Conservation (phyloP, 768 basidiomycete species). For the Mycena chlorophos region DNA sequence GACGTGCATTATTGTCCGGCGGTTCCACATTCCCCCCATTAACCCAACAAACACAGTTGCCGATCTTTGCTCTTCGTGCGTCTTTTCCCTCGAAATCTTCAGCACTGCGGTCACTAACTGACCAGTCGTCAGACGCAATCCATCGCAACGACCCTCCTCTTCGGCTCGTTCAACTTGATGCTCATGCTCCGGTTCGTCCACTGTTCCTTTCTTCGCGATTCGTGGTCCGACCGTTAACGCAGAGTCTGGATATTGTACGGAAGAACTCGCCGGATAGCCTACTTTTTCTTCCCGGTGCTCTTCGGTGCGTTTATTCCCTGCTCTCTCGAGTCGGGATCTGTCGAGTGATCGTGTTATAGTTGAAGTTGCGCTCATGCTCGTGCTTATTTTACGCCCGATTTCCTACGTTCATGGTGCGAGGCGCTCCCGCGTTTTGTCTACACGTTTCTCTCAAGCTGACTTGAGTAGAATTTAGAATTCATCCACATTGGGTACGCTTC, state of each 20-base stretch:
- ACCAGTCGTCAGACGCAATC: neutral
- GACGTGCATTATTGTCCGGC: neutral
- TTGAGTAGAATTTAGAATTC: neutral
- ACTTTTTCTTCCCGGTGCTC: slow-evolving; percentile 9
- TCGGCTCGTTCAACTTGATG: slow-evolving; percentile 8
- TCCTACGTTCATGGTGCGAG: slow-evolving; percentile 1
- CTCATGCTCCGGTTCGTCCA: slow-evolving; percentile 2
- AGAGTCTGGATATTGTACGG: slow-evolving; percentile 17
- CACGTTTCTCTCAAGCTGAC: neutral
- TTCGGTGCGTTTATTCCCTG: neutral
- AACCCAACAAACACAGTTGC: neutral
- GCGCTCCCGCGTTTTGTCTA: too few relatives aligned
- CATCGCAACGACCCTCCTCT: slow-evolving; percentile 10
- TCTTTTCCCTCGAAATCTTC: neutral
- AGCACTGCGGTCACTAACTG: neutral
- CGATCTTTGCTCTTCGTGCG: neutral
- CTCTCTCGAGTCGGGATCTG: neutral
- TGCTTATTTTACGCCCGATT: neutral
- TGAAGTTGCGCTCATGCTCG: slow-evolving; percentile 10
- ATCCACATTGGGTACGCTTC: slow-evolving; percentile 7
- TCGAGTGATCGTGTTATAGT: neutral
- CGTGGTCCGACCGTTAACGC: neutral
- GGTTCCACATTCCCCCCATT: neutral
- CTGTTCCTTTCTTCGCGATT: too few relatives aligned
- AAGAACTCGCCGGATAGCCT: slow-evolving; percentile 8